Percentiles rank a stretch among this genome's conserved stretches.
These are phyloP conservation scores for Odontarrhena argentea DNA, from an alignment of 345 rosid species.

Conservation along the genomic window DNA sequence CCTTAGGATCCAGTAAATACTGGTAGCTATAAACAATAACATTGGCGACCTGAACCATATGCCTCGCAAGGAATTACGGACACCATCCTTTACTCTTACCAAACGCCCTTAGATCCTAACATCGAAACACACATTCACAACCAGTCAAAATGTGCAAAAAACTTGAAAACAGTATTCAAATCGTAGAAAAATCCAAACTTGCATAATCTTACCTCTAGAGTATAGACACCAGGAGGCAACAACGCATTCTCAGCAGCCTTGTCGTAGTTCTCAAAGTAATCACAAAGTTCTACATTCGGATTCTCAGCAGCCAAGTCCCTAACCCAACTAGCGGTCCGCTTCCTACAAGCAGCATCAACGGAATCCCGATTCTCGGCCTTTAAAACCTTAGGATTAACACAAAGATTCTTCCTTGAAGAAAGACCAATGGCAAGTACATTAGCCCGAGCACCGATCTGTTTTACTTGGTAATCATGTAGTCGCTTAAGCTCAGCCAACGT, in stretches of 20 bases:
- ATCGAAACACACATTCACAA: conserved; percentile 20
- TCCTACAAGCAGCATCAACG: conserved; percentile 92
- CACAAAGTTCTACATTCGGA: conserved; percentile 73
- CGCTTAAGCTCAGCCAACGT: conserved; percentile 82
- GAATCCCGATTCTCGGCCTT: conserved; percentile 92
- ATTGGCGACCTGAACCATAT: conserved; percentile 92
- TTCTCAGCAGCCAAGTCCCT: conserved; percentile 74
- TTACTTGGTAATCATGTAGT: conserved; percentile 72
- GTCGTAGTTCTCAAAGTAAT: conserved; percentile 84
- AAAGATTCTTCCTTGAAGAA: conserved; percentile 89
- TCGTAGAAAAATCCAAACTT: neutral
- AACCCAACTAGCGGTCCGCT: conserved; percentile 92
- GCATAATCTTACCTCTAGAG: conserved; percentile 61
- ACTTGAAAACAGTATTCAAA: neutral
- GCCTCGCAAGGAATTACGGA: conserved; percentile 90
- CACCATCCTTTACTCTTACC: conserved; percentile 93
- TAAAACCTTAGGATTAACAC: conserved; percentile 74
- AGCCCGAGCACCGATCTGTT: conserved; percentile 69
- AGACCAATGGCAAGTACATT: conserved; percentile 77
- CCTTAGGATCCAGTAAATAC: conserved; percentile 96
- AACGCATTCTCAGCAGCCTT: conserved; percentile 72
- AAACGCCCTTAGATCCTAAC: conserved; percentile 78
- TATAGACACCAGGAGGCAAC: conserved; percentile 95
- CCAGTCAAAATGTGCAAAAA: conserved; percentile 13
- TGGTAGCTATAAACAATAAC: conserved; percentile 96